phyloP scores from a whole-genome alignment of 352 stramenopile genomes.

The Globisporangium irregulare region DNA sequence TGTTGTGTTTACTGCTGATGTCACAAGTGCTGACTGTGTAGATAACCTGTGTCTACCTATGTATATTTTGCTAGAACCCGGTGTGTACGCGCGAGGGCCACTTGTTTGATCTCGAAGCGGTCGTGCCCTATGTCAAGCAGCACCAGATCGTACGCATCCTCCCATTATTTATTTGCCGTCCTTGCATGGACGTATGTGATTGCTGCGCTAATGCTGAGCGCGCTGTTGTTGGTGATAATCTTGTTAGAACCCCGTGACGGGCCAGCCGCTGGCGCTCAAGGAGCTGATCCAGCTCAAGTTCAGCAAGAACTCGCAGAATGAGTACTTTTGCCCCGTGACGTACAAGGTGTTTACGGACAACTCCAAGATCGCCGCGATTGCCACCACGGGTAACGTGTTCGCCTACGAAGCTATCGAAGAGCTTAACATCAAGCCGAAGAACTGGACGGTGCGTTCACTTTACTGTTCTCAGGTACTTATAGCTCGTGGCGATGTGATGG shows the following conservation, averaged over 20 bases:
- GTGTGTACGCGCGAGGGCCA: slow-evolving; percentile 94
- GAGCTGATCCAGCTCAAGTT: slow-evolving; percentile 93
- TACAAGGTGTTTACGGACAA: slow-evolving; percentile 94
- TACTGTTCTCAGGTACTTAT: no score
- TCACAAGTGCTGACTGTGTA: neutral
- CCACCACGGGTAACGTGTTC: slow-evolving; percentile 94
- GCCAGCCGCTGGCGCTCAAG: slow-evolving; percentile 84
- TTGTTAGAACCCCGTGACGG: slow-evolving; percentile 92
- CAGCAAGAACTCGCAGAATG: slow-evolving; percentile 72
- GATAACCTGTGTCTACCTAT: neutral
- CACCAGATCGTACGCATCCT: slow-evolving; percentile 83
- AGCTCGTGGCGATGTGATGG: no score
- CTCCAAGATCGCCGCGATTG: slow-evolving; percentile 81
- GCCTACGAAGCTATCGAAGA: slow-evolving; percentile 96
- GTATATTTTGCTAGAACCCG: slow-evolving; percentile 65
- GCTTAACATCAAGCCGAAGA: slow-evolving; percentile 98
- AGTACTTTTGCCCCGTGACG: slow-evolving; percentile 93
- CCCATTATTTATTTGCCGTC: neutral
- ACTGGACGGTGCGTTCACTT: slow-evolving; percentile 72
- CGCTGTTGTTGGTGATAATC: neutral
- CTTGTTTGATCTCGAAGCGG: slow-evolving; percentile 96
- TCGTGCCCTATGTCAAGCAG: slow-evolving; percentile 96
- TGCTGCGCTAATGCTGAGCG: neutral
- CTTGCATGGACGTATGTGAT: neutral
- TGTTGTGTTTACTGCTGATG: neutral